Evolutionary conservation across 75 land plant species (phyloP).

Genomic region (Selaginella moellendorffii): DNA sequence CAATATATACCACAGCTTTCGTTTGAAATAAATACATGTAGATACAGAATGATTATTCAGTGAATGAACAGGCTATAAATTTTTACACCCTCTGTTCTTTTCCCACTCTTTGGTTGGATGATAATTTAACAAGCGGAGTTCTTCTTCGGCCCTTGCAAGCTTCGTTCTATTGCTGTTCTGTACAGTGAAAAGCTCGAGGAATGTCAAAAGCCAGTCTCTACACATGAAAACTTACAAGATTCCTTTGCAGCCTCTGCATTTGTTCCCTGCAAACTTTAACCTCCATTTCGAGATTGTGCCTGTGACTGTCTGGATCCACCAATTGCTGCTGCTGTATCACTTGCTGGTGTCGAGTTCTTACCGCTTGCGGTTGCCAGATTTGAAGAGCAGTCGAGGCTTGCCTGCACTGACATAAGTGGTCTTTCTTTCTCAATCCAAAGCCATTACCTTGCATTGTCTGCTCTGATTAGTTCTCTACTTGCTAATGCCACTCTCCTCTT

Average conservation of each 20-base stretch:
- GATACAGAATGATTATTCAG: no score
- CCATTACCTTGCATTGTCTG: conserved; percentile 40
- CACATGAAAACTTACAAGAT: no score
- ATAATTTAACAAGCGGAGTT: no score
- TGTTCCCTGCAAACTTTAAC: conserved; percentile 50
- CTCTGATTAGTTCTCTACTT: conserved; percentile 24
- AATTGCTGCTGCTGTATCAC: conserved; percentile 48
- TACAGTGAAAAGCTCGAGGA: no score
- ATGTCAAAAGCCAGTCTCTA: no score
- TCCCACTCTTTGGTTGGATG: no score
- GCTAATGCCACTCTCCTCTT: conserved; percentile 23
- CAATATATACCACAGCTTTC: no score
- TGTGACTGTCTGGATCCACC: conserved; percentile 39
- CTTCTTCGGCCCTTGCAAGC: no score
- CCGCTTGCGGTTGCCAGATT: conserved; percentile 76
- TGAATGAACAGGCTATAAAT: no score
- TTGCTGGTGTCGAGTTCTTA: conserved; percentile 42
- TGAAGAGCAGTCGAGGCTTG: conserved; percentile 55
- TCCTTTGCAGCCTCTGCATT: conserved; percentile 27
- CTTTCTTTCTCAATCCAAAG: conserved; percentile 1
- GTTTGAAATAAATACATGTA: no score
- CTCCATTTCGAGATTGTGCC: conserved; percentile 60
- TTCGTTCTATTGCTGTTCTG: no score
- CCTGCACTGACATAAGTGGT: conserved; percentile 20
- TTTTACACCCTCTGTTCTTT: no score